A percentile compares a stretch with the other conserved stretches of the same genome.
Evolutionary conservation across 805 yeast species (phyloP).

Genomic region (Zygosaccharomyces siamensis): DNA sequence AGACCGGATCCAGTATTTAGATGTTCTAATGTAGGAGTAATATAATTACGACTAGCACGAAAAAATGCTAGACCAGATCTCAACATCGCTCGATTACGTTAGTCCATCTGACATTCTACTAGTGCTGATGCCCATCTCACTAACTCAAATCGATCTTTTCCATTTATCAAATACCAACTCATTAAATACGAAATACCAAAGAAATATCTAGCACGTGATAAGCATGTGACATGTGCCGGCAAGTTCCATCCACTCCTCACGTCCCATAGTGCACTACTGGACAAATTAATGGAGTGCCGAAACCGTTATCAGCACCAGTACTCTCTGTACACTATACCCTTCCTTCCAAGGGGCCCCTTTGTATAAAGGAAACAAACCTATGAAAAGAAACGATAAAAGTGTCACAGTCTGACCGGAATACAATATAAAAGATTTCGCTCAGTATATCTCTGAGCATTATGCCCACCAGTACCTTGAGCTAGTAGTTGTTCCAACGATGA

Average conservation of each 20-base stretch:
- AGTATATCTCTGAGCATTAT: not conserved
- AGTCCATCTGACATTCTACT: not conserved
- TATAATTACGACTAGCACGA: conserved; percentile 10
- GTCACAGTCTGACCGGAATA: not conserved
- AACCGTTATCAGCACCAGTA: not conserved
- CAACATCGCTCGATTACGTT: not conserved
- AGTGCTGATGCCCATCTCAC: not conserved
- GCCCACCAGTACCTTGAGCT: too few relatives aligned
- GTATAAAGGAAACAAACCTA: not conserved
- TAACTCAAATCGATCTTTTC: not conserved
- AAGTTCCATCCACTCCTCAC: too few relatives aligned
- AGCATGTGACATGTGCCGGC: too few relatives aligned
- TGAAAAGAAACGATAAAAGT: not conserved
- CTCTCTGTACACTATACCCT: not conserved
- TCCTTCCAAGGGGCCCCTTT: not conserved
- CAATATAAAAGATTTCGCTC: not conserved
- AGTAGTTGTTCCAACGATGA: not conserved
- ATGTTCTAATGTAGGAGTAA: conserved; percentile 25
- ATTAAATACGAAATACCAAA: too few relatives aligned
- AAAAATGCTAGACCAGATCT: not conserved
- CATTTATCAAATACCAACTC: not conserved
- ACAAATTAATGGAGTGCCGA: not conserved
- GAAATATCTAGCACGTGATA: too few relatives aligned
- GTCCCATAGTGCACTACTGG: too few relatives aligned
- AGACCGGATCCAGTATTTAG: conserved; percentile 37